These are phyloP conservation scores for Sisymbrium irio DNA, from an alignment of 345 rosid species.

Conservation along the genomic window DNA sequence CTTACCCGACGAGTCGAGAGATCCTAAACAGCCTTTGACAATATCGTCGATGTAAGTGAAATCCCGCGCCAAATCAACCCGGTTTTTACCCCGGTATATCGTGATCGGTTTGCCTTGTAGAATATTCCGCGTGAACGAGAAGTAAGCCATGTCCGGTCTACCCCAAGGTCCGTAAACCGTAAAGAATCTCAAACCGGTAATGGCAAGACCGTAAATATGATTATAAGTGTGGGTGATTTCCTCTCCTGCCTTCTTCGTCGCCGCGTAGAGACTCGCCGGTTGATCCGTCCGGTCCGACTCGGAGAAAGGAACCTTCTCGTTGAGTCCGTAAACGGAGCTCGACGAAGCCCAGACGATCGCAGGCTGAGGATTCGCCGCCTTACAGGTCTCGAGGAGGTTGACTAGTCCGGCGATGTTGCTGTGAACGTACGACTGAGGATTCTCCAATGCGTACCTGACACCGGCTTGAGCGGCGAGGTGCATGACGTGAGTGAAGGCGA, in stretches of 20 bases:
- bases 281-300: slow-evolving; percentile 69
- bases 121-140: slow-evolving; percentile 60
- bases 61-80: slow-evolving; percentile 69
- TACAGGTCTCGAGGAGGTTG: slow-evolving; percentile 63
- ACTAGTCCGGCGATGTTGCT: slow-evolving; percentile 77
- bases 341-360: slow-evolving; percentile 84
- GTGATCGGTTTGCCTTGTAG: slow-evolving; percentile 75
- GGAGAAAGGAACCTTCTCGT: slow-evolving; percentile 67
- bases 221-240: slow-evolving; percentile 81
- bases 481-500: slow-evolving; percentile 81
- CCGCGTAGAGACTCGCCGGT: slow-evolving; percentile 86
- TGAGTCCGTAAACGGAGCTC: slow-evolving; percentile 76
- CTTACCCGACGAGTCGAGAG: slow-evolving; percentile 60
- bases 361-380: slow-evolving; percentile 76
- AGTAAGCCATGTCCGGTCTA: slow-evolving; percentile 87
- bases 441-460: slow-evolving; percentile 74
- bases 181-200: slow-evolving; percentile 76
- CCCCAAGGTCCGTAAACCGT: slow-evolving; percentile 93
- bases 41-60: slow-evolving; percentile 83
- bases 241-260: slow-evolving; percentile 83
- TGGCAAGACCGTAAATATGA: slow-evolving; percentile 74
- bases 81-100: slow-evolving; percentile 62
- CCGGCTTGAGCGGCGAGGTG: slow-evolving; percentile 94
- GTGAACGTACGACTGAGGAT: slow-evolving; percentile 68
- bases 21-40: slow-evolving; percentile 72